Evolutionary conservation across 305 asterid genomes (phyloP).

Genomic region (Rubia occidens): DNA sequence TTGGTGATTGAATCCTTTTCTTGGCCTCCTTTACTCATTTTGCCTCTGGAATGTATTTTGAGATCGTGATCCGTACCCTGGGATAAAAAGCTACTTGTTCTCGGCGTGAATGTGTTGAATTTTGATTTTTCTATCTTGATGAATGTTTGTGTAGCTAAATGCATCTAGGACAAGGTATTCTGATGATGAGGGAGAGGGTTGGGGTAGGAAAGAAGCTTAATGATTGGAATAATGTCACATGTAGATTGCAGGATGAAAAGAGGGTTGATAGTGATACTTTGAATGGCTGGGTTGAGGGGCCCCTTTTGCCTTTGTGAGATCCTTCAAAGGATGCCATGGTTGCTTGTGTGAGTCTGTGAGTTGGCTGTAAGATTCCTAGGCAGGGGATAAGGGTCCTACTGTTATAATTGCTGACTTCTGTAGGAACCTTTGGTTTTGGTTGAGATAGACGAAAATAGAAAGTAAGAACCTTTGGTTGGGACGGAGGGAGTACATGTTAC

Average conservation of each 20-base stretch:
- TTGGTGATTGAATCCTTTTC: not conserved
- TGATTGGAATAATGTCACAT: constrained; percentile 17
- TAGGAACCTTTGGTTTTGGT: not conserved
- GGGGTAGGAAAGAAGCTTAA: constrained; percentile 8
- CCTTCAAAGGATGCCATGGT: constrained; percentile 6
- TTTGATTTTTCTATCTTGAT: not conserved
- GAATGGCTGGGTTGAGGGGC: constrained; percentile 6
- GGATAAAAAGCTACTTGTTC: not conserved
- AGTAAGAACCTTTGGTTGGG: too few species aligned
- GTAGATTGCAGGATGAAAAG: constrained; percentile 14
- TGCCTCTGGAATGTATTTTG: not conserved
- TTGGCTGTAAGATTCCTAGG: constrained; percentile 5
- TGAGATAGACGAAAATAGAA: too few species aligned
- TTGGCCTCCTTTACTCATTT: not conserved
- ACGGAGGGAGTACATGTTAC: too few species aligned
- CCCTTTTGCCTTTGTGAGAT: constrained; percentile 8
- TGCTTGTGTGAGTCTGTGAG: not conserved
- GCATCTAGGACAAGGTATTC: not conserved
- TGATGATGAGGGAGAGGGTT: not conserved
- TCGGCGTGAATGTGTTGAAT: not conserved
- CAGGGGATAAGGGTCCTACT: constrained; percentile 19
- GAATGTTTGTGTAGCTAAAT: not conserved
- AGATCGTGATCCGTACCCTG: not conserved
- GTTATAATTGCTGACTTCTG: constrained; percentile 1
- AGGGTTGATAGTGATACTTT: not conserved